Evolutionary conservation across 2,329 filamentous ascomycete species (phyloP).

Genomic region (Pseudogymnoascus sp.): DNA sequence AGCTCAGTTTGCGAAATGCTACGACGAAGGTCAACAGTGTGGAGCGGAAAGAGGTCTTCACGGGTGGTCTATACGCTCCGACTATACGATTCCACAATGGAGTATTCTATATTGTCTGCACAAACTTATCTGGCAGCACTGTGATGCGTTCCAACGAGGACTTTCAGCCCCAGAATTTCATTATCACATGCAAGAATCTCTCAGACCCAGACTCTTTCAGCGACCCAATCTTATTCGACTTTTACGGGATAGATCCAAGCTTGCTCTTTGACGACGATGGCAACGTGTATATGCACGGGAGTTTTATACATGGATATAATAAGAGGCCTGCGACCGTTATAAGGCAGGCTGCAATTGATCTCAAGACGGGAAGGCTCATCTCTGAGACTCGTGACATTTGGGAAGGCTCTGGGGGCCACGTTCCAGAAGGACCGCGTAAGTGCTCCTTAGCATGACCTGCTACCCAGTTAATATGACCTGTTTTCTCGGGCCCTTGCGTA

Average conservation of each 20-base stretch:
- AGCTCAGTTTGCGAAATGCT: conserved; percentile 33
- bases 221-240: conserved; percentile 33
- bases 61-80: conserved; percentile 34
- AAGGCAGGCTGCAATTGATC: conserved; percentile 18
- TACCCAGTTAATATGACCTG: neutral
- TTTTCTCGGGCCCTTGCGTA: neutral
- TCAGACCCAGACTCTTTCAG: conserved; percentile 25
- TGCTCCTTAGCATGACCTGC: neutral
- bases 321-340: conserved; percentile 17
- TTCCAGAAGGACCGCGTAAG: conserved; percentile 33
- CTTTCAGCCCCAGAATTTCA: conserved; percentile 21
- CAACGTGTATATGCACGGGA: conserved; percentile 30
- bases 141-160: neutral
- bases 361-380: conserved; percentile 19
- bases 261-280: conserved; percentile 41
- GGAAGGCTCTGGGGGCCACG: conserved; percentile 24
- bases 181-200: conserved; percentile 24
- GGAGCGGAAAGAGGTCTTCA: conserved; percentile 20
- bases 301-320: conserved; percentile 26
- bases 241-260: conserved; percentile 41
- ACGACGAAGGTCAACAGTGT: conserved; percentile 11
- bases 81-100: conserved; percentile 28
- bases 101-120: conserved; percentile 30
- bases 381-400: conserved; percentile 26
- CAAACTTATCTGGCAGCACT: conserved; percentile 15